Conservation (phyloP, 2,329 filamentous ascomycete species). For the Dothiorella sarmentorum region DNA sequence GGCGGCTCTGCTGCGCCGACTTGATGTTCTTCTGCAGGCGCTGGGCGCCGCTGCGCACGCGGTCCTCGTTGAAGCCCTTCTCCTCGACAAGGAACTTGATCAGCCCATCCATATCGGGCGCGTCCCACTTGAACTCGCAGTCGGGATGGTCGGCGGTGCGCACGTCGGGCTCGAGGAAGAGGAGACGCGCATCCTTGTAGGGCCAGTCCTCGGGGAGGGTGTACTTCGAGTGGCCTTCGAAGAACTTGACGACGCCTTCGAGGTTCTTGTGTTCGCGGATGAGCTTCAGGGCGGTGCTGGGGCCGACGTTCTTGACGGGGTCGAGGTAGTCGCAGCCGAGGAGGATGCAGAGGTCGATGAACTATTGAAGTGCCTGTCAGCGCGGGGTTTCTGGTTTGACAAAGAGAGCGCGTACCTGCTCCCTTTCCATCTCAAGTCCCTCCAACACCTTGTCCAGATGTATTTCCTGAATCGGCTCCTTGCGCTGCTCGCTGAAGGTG, state of each 20-base stretch:
- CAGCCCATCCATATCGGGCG: slow-evolving; percentile 84
- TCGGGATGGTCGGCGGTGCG: slow-evolving; percentile 75
- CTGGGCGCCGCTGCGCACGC: slow-evolving; percentile 74
- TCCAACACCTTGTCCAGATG: slow-evolving; percentile 81
- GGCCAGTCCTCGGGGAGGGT: slow-evolving; percentile 95
- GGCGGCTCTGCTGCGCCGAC: slow-evolving; percentile 79
- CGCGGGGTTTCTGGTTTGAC: neutral
- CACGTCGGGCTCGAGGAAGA: slow-evolving; percentile 92
- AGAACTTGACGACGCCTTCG: slow-evolving; percentile 82
- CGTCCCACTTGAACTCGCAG: slow-evolving; percentile 98
- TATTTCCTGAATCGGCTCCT: slow-evolving; percentile 96
- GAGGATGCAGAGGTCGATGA: slow-evolving; percentile 95
- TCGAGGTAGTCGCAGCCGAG: slow-evolving; percentile 98
- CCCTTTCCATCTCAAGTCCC: slow-evolving; percentile 80
- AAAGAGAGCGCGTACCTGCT: slow-evolving; percentile 60
- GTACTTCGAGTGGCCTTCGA: slow-evolving; percentile 75
- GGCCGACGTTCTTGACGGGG: slow-evolving; percentile 90
- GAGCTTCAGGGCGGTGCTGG: slow-evolving; percentile 84
- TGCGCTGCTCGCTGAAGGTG: slow-evolving; percentile 95
- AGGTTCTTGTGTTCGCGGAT: slow-evolving; percentile 88
- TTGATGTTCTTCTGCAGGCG: slow-evolving; percentile 88
- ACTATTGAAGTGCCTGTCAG: slow-evolving; percentile 55
- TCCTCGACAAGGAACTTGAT: slow-evolving; percentile 87
- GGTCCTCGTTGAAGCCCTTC: slow-evolving; percentile 95
- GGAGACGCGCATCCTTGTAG: slow-evolving; percentile 81